These are phyloP conservation scores for Angophora floribunda DNA, from an alignment of 345 rosid genomes.

Conservation along the genomic window DNA sequence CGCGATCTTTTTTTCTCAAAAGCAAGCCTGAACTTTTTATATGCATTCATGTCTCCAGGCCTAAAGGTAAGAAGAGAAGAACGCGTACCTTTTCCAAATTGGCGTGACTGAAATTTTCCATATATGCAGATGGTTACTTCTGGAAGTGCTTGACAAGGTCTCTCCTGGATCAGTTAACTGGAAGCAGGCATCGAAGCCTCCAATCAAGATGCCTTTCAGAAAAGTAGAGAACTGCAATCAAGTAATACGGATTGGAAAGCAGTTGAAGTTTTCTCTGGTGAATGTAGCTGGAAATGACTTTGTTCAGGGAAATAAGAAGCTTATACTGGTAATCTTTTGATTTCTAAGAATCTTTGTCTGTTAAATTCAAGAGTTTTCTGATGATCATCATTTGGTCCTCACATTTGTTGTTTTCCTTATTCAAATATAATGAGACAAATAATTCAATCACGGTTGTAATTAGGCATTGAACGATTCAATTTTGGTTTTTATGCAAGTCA, in stretches of 20 bases:
- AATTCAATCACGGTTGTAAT: neutral
- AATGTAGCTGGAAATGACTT: constrained; percentile 90
- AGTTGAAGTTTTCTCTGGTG: constrained; percentile 69
- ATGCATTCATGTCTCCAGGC: neutral
- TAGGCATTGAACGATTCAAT: neutral
- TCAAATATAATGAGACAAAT: neutral
- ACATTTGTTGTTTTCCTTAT: neutral
- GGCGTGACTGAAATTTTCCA: neutral
- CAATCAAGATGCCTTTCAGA: constrained; percentile 91
- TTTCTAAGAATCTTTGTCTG: neutral
- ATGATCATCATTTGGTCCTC: neutral
- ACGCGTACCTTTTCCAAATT: neutral
- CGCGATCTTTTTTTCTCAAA: neutral
- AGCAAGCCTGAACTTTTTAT: neutral
- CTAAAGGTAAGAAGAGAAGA: neutral
- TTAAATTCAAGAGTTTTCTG: neutral
- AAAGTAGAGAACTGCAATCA: constrained; percentile 97
- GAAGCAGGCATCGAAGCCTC: constrained; percentile 92
- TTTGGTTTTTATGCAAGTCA: neutral
- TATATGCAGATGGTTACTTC: constrained; percentile 67
- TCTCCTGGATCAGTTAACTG: constrained; percentile 80
- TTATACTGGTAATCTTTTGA: constrained; percentile 62
- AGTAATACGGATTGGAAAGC: constrained; percentile 70
- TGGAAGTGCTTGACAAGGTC: constrained; percentile 90
- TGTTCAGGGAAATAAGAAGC: constrained; percentile 94